Evolutionary conservation across 2,329 filamentous ascomycete genomes (phyloP).

Genomic region (Periconia sp.): DNA sequence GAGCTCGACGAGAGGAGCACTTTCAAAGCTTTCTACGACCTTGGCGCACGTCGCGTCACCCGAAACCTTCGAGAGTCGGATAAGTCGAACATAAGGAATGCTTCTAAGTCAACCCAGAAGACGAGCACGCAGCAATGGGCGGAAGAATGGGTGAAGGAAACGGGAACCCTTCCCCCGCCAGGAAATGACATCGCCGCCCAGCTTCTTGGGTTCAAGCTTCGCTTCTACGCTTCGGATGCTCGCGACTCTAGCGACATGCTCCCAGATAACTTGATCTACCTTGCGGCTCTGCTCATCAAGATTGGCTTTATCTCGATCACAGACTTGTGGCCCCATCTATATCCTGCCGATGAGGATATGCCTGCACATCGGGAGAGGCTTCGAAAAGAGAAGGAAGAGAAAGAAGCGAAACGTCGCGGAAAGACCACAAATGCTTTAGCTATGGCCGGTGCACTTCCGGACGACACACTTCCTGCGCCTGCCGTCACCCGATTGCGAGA

Average conservation of each 20-base stretch:
- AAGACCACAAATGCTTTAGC: constrained; percentile 80
- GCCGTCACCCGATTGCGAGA: constrained; percentile 57
- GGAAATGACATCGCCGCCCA: constrained; percentile 94
- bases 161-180: constrained; percentile 79
- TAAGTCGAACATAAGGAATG: constrained; percentile 28
- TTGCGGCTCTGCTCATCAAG: constrained; percentile 92
- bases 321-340: constrained; percentile 91
- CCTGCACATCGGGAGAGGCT: constrained; percentile 71
- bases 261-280: constrained; percentile 90
- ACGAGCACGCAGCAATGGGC: constrained; percentile 46
- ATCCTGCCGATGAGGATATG: constrained; percentile 86
- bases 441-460: constrained; percentile 83
- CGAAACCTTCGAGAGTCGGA: constrained; percentile 35
- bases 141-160: constrained; percentile 76
- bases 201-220: constrained; percentile 93
- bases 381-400: constrained; percentile 69
- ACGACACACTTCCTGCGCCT: constrained; percentile 70
- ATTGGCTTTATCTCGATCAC: constrained; percentile 93
- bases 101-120: constrained; percentile 44
- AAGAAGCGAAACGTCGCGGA: constrained; percentile 73
- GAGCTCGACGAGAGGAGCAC: constrained; percentile 62
- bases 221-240: constrained; percentile 86
- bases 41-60: constrained; percentile 74
- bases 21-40: constrained; percentile 85
- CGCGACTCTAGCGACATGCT: constrained; percentile 77